These are phyloP conservation scores for Logfia minima DNA, from an alignment of 129 eudicot genomes.

Conservation along the genomic window DNA sequence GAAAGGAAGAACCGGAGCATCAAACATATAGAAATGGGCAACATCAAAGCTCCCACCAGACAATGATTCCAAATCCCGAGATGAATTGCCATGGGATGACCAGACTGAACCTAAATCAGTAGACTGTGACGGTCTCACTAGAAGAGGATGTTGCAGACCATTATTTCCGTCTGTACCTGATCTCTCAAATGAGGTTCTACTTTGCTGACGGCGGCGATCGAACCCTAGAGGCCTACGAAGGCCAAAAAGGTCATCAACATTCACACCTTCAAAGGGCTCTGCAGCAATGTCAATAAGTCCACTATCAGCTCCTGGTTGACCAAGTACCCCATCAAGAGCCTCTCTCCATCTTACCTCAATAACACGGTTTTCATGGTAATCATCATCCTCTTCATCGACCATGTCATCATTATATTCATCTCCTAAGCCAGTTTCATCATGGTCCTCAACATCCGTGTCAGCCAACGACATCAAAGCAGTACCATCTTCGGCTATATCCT, in stretches of 20 bases:
- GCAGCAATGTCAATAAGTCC: conserved; percentile 76
- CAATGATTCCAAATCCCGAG: conserved; percentile 65
- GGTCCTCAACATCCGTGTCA: conserved; percentile 92
- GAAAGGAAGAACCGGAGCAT: conserved; percentile 78
- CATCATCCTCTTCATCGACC: conserved; percentile 96
- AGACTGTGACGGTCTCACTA: conserved; percentile 64
- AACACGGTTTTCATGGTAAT: conserved; percentile 92
- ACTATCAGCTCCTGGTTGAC: conserved; percentile 71
- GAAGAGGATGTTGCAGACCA: conserved; percentile 82
- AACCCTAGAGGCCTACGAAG: conserved; percentile 71
- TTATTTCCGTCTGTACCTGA: conserved; percentile 55
- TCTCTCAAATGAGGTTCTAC: conserved; percentile 66
- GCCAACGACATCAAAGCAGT: conserved; percentile 92
- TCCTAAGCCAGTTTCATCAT: conserved; percentile 86
- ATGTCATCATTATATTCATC: conserved; percentile 93
- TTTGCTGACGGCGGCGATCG: conserved; percentile 83
- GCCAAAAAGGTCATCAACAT: conserved; percentile 93
- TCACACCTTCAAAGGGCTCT: conserved; percentile 93
- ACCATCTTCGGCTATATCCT: conserved; percentile 87
- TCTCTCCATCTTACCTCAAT: conserved; percentile 98
- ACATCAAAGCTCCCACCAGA: conserved; percentile 68
- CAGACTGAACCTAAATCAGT: conserved; percentile 53
- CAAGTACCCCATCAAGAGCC: conserved; percentile 96
- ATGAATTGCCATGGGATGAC: conserved; percentile 64
- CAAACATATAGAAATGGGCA: conserved; percentile 75